Base-by-base conservation (phyloP, 768 basidiomycete genomes). In the Kwoniella europaea region DNA sequence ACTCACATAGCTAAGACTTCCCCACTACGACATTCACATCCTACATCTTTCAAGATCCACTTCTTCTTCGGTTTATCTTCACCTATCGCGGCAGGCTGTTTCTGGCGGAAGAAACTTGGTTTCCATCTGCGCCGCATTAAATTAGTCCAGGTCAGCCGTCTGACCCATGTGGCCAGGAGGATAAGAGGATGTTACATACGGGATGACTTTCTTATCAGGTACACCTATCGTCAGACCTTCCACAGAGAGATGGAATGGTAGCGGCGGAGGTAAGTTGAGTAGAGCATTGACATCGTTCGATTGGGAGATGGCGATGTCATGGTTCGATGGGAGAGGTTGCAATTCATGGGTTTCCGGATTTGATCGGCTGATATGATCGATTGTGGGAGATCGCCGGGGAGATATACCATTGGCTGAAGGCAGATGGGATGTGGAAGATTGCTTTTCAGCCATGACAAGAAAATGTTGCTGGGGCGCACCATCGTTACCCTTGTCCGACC, bases 1-100 rank as follows among this genome's bases (percentile, higher is more conserved):
- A 73, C 84, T 70, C 67, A 84, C 84, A 85, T 83, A 4, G 84
- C 85, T 10, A 85, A 68, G n/a, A 86, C 78, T 68, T 86, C 84
- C 10, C 85, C 85, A 24, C 79, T 73, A 18, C 74, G 59, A 63
- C 85, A 84, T 29, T 72, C 72, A 12, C 79, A 78, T 24, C 67
- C 74, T 9, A 84, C 84, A 2, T 78, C 70, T 5, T 81, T 69
- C 16, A 86, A 70, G 52, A 86, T 84, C 68, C 76, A 69, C 63
- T 74, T 71, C 65, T 73, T 77, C 64, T 67, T 71, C 35, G 35
- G 58, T 42, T 55, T 62, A 24, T 69, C 64, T 10, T 67, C 70
- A 35, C 70, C 68, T 35, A n/a, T 67, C 3, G 27, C 53, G 7
- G 35, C 54, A 18, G 7, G 10, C 24, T 56, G 59, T 29, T 71